phyloP scores from a whole-genome alignment of 306 rosid species.

The Vicia faba region DNA sequence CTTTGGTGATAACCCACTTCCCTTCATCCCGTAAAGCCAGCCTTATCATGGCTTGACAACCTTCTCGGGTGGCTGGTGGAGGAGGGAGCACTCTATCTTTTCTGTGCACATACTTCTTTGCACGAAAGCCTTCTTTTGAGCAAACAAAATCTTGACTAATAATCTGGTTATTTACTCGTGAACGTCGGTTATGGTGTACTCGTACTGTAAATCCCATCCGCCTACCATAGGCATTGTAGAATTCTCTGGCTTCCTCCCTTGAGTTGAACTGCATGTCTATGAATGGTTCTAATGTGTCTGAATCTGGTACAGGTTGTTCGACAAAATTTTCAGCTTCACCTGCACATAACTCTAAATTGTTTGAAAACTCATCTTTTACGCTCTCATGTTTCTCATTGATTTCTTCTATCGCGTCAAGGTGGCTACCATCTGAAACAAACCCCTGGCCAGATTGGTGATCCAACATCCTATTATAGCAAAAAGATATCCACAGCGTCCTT shows the following conservation, averaged over 20 bases:
- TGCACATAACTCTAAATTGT: constrained; percentile 41
- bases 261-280: constrained; percentile 68
- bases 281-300: constrained; percentile 52
- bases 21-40: constrained; percentile 63
- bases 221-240: constrained; percentile 66
- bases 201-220: constrained; percentile 64
- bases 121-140: constrained; percentile 78
- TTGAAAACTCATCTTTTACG: constrained; percentile 45
- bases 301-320: constrained; percentile 50
- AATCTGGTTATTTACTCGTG: constrained; percentile 68
- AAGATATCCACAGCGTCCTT: too few species aligned
- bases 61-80: constrained; percentile 71
- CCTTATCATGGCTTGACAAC: constrained; percentile 80
- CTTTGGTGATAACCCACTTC: constrained; percentile 75
- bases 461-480: constrained; percentile 49
- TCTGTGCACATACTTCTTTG: constrained; percentile 67
- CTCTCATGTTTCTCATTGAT: constrained; percentile 39
- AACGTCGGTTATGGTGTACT: constrained; percentile 77
- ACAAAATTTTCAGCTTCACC: constrained; percentile 50
- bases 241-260: constrained; percentile 78
- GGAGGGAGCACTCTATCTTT: constrained; percentile 81
- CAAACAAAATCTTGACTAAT: constrained; percentile 84
- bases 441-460: constrained; percentile 50
- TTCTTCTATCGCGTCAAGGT: constrained; percentile 55
- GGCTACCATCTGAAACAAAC: constrained; percentile 62